Conservation (phyloP, 768 basidiomycete genomes). For the Suillus lakei region DNA sequence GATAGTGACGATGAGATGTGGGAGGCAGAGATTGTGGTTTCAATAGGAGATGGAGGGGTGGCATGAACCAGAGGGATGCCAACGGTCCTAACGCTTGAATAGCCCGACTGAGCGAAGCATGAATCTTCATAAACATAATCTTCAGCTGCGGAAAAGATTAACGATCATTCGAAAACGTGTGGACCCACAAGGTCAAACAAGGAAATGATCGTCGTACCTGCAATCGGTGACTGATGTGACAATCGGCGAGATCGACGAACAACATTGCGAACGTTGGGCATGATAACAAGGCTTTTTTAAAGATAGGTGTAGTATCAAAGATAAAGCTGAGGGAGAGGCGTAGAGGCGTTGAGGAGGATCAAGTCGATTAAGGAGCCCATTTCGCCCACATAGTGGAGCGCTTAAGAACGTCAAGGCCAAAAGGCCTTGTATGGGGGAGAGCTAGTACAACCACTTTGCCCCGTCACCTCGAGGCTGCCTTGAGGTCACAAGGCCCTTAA, state of each 20-base stretch:
- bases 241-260: slow-evolving; percentile 50
- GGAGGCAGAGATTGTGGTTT: slow-evolving; percentile 17
- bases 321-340: slow-evolving; percentile 8
- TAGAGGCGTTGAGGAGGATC: slow-evolving; percentile 19
- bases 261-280: slow-evolving; percentile 37
- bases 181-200: slow-evolving; percentile 27
- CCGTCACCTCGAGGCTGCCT: slow-evolving; percentile 46
- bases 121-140: slow-evolving; percentile 33
- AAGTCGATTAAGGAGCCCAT: slow-evolving; percentile 13
- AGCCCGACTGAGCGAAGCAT: slow-evolving; percentile 26
- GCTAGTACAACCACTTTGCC: slow-evolving; percentile 36
- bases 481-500: slow-evolving; percentile 33
- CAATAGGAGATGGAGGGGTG: slow-evolving; percentile 22
- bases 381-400: slow-evolving; percentile 17
- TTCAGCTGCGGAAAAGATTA: slow-evolving; percentile 36
- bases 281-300: slow-evolving; percentile 18
- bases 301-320: slow-evolving; percentile 11
- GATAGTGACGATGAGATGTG: slow-evolving; percentile 20
- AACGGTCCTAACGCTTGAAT: slow-evolving; percentile 22
- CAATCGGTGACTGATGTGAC: slow-evolving; percentile 43
- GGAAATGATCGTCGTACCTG: slow-evolving; percentile 34
- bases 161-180: slow-evolving; percentile 37
- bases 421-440: slow-evolving; percentile 20
- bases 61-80: slow-evolving; percentile 12
- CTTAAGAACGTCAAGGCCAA: slow-evolving; percentile 36